Base-by-base conservation (phyloP, 2,329 filamentous ascomycete genomes). In the Xylaria sp. region DNA sequence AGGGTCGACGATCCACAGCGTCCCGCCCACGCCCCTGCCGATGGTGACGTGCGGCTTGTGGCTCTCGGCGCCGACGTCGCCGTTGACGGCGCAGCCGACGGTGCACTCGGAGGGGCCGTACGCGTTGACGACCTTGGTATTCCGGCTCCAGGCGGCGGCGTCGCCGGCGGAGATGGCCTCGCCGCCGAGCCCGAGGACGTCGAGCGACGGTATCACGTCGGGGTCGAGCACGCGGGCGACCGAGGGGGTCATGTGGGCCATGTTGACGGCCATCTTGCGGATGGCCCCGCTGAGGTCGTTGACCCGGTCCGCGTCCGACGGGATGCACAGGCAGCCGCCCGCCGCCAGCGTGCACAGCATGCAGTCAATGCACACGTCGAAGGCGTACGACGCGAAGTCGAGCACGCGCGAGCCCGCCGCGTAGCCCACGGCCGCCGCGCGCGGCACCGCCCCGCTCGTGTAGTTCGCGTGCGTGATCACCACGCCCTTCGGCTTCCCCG, bases 401-500 rank as follows among this genome's bases (percentile, higher is more conserved):
- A 79, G 74, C 39, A 77, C 74, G 11, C 75, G 71, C 1, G 76
- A 77, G 20, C 71, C 69, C 1, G 69, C 57, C 7, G 67, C 69
- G 60, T 79, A 78, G 18, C 75, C 72, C 20, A 80, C 73, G 4
- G 71, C 71, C 2, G 74, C 65, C 2, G 71, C 74, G 37, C 77
- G 71, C 1, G 76, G 76, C 16, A 76, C 57, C 5, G 76, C 74
- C 26, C 77, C 76, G 43, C 76, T 78, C 24, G 75, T 75, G 53
- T 76, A 79, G 49, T 77, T 78, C 29, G 66, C 70, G 54, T 81
- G 78, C 1, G 74, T 74, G 52, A 80, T 72, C 42, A 86, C 74
- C 3, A 86, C 83, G 19, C 84, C 85, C 71, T 87, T 87, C 1
- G 84, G 85, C 54, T 78, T 79, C 6, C 85, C 84, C 0, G 85